Conservation (phyloP, 768 basidiomycete species). For the Hygrophoropsis aurantiaca region DNA sequence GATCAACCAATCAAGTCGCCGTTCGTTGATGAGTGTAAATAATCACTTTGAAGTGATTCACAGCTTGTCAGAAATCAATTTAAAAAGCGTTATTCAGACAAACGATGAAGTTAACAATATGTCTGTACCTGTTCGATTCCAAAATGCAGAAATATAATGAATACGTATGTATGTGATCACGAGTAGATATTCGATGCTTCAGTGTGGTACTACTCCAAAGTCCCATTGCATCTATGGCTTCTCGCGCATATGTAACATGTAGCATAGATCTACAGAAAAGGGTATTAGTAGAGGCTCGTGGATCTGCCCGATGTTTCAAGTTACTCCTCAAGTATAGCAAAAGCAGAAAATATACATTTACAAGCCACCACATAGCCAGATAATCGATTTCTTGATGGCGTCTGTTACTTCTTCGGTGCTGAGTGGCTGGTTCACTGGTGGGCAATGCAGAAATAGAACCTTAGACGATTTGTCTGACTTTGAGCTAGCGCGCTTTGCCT, state of each 20-base stretch:
- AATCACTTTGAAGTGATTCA: too few species aligned
- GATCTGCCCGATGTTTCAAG: too few species aligned
- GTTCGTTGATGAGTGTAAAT: too few species aligned
- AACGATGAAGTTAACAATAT: too few species aligned
- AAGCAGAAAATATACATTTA: too few species aligned
- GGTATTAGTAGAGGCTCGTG: too few species aligned
- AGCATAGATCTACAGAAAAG: too few species aligned
- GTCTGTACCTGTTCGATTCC: not conserved
- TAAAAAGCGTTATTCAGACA: too few species aligned
- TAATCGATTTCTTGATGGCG: constrained; percentile 58
- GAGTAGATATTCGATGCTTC: not conserved
- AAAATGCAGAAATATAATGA: not conserved
- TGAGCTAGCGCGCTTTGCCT: constrained; percentile 47
- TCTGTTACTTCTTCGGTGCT: constrained; percentile 67
- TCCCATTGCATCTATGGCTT: constrained; percentile 4
- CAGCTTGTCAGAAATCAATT: too few species aligned
- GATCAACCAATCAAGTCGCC: too few species aligned
- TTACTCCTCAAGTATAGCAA: too few species aligned
- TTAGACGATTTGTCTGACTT: constrained; percentile 33
- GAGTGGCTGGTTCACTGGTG: constrained; percentile 64
- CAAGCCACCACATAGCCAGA: constrained; percentile 48
- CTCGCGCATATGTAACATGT: too few species aligned
- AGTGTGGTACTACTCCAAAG: constrained; percentile 5
- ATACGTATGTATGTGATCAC: constrained; percentile 1
- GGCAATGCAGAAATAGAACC: constrained; percentile 72